Conservation (phyloP, 768 basidiomycete genomes). For the Collybia nuda region DNA sequence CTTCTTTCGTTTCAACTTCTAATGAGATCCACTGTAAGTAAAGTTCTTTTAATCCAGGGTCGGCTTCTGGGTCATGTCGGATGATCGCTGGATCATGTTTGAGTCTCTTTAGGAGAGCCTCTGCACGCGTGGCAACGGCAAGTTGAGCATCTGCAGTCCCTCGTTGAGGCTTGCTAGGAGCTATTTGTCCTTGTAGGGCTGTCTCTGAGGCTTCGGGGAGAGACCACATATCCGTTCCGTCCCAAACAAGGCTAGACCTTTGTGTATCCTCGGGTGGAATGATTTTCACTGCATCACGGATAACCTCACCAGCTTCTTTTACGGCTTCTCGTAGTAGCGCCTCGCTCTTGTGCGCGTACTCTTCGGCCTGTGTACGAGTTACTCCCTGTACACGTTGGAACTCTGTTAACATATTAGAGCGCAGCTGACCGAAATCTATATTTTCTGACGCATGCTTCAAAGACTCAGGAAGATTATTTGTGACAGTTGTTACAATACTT, state of each 20-base stretch:
- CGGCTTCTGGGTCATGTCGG: constrained; percentile 70
- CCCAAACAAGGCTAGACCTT: constrained; percentile 61
- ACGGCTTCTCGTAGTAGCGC: constrained; percentile 63
- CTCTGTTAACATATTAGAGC: constrained; percentile 60
- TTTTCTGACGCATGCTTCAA: constrained; percentile 60
- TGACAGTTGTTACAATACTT: constrained; percentile 67
- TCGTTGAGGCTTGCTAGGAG: constrained; percentile 20
- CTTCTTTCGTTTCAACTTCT: constrained; percentile 51
- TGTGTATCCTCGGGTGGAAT: constrained; percentile 70
- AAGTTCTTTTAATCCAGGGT: constrained; percentile 50
- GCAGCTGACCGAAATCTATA: constrained; percentile 69
- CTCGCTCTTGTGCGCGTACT: constrained; percentile 79
- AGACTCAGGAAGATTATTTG: constrained; percentile 66
- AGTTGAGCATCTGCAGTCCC: constrained; percentile 39
- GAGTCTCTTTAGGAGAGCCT: constrained; percentile 71
- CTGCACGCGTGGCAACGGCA: constrained; percentile 72
- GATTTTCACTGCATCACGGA: constrained; percentile 90
- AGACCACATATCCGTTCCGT: constrained; percentile 87
- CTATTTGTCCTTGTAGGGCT: constrained; percentile 1
- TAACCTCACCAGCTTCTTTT: constrained; percentile 77
- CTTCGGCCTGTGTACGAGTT: constrained; percentile 76
- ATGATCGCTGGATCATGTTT: constrained; percentile 75
- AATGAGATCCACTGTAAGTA: constrained; percentile 58
- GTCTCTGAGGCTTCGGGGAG: constrained; percentile 42
- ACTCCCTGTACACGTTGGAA: constrained; percentile 76